A percentile compares a stretch with the other conserved stretches of the same genome.
Conservation (phyloP, 1,284 basidiomycete species). For the Leccinum solheimii region DNA sequence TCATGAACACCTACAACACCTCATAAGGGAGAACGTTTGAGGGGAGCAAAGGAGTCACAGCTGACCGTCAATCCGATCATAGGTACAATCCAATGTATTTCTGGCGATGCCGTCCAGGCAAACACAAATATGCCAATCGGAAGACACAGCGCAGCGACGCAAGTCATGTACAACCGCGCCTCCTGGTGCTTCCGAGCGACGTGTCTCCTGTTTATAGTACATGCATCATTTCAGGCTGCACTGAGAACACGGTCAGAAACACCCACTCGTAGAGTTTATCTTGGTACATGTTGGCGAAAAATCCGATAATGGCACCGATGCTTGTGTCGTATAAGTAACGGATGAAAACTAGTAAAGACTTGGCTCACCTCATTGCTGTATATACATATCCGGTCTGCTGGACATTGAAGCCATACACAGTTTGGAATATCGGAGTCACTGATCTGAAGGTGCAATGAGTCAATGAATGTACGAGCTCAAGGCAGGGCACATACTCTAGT, state of each 20-base stretch:
- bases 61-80: slow-evolving; percentile 43
- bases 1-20: too few species aligned
- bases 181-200: neutral
- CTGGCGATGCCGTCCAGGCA: slow-evolving; percentile 41
- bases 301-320: slow-evolving; percentile 62
- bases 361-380: slow-evolving; percentile 54
- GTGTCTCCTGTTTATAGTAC: slow-evolving; percentile 15
- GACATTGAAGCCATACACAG: slow-evolving; percentile 65
- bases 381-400: slow-evolving; percentile 67
- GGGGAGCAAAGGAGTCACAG: neutral
- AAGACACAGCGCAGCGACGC: slow-evolving; percentile 52
- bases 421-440: slow-evolving; percentile 58
- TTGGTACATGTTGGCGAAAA: slow-evolving; percentile 60
- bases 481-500: slow-evolving; percentile 49
- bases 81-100: slow-evolving; percentile 44
- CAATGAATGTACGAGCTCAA: neutral
- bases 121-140: slow-evolving; percentile 53
- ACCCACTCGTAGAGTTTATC: slow-evolving; percentile 64
- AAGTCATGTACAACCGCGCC: slow-evolving; percentile 51
- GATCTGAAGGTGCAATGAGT: slow-evolving; percentile 42
- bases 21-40: neutral
- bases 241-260: neutral
- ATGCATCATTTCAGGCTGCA: neutral
- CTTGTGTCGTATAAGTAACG: slow-evolving; percentile 36
- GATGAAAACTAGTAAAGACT: neutral